Conservation (phyloP, 1,139 yeast species). For the Diutina catenulata region DNA sequence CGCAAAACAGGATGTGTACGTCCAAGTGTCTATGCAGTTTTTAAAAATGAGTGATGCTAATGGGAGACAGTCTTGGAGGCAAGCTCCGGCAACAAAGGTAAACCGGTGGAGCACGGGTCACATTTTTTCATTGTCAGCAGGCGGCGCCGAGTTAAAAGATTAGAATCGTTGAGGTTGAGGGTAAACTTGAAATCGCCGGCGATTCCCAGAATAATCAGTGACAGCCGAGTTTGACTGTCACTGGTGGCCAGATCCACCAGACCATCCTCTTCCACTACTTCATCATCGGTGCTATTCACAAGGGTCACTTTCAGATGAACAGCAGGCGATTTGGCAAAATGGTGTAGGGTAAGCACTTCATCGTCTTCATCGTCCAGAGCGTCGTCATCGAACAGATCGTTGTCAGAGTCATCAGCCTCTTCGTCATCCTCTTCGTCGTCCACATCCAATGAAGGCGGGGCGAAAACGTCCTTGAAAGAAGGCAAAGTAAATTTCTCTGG, state of each 20-base stretch:
- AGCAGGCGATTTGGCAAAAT: slow-evolving; percentile 7
- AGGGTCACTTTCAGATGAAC: slow-evolving; percentile 5
- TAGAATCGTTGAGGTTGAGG: slow-evolving; percentile 31
- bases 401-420: slow-evolving; percentile 11
- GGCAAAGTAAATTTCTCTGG: neutral
- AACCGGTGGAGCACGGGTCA: neutral
- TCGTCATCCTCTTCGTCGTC: slow-evolving; percentile 9
- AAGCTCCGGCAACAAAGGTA: neutral
- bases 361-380: slow-evolving; percentile 13
- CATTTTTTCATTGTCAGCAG: slow-evolving; percentile 8
- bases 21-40: neutral
- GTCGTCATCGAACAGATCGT: slow-evolving; percentile 13
- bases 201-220: slow-evolving; percentile 29
- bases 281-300: slow-evolving; percentile 7
- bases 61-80: slow-evolving; percentile 1
- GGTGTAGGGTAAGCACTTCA: slow-evolving; percentile 12
- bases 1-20: no score
- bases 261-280: neutral
- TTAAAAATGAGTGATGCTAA: neutral
- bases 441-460: slow-evolving; percentile 11
- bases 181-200: slow-evolving; percentile 33
- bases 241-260: slow-evolving; percentile 9
- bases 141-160: slow-evolving; percentile 25
- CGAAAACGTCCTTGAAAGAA: slow-evolving; percentile 23
- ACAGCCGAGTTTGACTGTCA: slow-evolving; percentile 28